These are phyloP conservation scores for Euphorbia peplus DNA, from an alignment of 345 rosid genomes.

Conservation along the genomic window DNA sequence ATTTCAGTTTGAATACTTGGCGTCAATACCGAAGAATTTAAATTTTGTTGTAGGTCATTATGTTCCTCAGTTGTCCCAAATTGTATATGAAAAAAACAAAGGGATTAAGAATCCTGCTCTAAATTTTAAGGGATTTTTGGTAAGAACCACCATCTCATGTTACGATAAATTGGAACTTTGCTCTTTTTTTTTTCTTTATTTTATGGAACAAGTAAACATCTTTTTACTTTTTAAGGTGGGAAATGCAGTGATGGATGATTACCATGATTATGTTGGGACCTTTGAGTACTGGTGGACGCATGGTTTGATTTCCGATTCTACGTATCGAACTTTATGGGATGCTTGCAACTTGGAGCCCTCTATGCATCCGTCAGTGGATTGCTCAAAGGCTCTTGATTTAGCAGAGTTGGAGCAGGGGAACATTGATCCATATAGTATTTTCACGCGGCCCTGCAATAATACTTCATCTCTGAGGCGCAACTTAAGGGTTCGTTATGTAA, in stretches of 20 bases:
- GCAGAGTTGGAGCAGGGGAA: conserved; percentile 71
- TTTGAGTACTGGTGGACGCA: conserved; percentile 98
- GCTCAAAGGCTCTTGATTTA: conserved; percentile 49
- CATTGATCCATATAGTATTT: conserved; percentile 88
- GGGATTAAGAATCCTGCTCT: conserved; percentile 60
- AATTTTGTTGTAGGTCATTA: conserved; percentile 65
- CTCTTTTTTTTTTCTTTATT: conserved; percentile 8
- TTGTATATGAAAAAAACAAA: conserved; percentile 63
- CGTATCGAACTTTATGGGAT: conserved; percentile 50
- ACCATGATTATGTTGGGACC: conserved; percentile 73
- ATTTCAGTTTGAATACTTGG: not conserved
- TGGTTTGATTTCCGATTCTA: conserved; percentile 89
- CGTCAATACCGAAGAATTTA: conserved; percentile 4
- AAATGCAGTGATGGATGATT: conserved; percentile 92
- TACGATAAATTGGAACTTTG: not conserved
- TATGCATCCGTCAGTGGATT: conserved; percentile 63
- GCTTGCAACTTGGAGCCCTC: conserved; percentile 58
- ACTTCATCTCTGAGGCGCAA: conserved; percentile 50
- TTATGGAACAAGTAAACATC: conserved; percentile 3
- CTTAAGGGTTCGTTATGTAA: conserved; percentile 70
- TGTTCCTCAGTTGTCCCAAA: conserved; percentile 92
- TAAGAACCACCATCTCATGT: conserved; percentile 26
- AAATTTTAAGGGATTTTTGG: conserved; percentile 94
- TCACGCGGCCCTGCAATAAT: conserved; percentile 64
- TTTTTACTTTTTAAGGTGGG: conserved; percentile 55